Evolutionary conservation across 805 yeast genomes (phyloP).

Genomic region (Kazachstania taianensis): DNA sequence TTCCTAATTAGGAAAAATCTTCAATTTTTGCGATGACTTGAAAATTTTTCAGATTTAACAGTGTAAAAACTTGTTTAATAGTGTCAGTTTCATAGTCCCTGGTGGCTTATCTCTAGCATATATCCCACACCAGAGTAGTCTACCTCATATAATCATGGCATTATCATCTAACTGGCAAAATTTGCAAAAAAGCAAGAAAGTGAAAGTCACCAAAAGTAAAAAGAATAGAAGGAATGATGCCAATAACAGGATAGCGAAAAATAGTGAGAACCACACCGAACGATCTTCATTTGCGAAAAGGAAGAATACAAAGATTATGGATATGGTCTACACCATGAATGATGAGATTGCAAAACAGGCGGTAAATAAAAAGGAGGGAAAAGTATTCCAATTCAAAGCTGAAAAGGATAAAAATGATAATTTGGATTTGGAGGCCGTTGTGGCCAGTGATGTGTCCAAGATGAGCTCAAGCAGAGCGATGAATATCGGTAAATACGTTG

Average conservation of each 20-base stretch:
- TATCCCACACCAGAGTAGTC: no score
- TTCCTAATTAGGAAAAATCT: no score
- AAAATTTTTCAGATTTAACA: no score
- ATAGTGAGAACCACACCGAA: neutral
- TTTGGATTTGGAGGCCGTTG: neutral
- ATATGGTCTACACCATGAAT: conserved; percentile 26
- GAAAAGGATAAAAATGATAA: conserved; percentile 1
- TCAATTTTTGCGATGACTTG: conserved; percentile 3
- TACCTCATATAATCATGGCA: conserved; percentile 21
- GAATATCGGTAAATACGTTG: conserved; percentile 60
- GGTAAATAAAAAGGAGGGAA: conserved; percentile 17
- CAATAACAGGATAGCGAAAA: neutral
- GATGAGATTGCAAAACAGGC: conserved; percentile 19
- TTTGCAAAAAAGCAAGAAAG: conserved; percentile 16
- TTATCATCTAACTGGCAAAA: conserved; percentile 31
- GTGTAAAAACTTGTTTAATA: no score
- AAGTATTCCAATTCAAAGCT: conserved; percentile 14
- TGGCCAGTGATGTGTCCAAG: conserved; percentile 5
- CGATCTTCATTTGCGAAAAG: no score
- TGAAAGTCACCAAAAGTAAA: conserved; percentile 8
- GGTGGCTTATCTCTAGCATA: no score
- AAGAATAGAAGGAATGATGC: conserved; percentile 3
- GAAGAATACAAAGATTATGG: conserved; percentile 16
- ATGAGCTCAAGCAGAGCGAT: conserved; percentile 22
- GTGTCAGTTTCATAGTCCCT: no score